A percentile compares a stretch with the other conserved stretches of the same genome.
Conservation (phyloP, 768 basidiomycete species). For the Floccularia luteovirens region DNA sequence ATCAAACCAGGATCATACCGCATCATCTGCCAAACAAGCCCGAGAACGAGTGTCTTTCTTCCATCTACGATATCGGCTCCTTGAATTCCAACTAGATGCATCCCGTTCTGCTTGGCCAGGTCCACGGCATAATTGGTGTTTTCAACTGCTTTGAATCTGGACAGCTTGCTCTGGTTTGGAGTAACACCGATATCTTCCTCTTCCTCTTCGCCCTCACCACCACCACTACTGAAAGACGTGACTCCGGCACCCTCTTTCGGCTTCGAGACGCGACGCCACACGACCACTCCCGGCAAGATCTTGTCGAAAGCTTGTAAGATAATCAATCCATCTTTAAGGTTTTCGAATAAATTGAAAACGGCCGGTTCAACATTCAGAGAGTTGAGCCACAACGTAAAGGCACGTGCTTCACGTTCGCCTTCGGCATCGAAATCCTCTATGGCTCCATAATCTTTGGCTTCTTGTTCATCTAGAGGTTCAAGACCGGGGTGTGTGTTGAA, state of each 20-base stretch:
- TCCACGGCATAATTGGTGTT: constrained; percentile 97
- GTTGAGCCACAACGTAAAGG: constrained; percentile 98
- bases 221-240: constrained; percentile 24
- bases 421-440: constrained; percentile 99
- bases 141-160: constrained; percentile 96
- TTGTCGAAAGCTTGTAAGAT: constrained; percentile 98
- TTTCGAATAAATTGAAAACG: constrained; percentile 95
- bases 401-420: constrained; percentile 95
- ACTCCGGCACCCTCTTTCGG: constrained; percentile 61
- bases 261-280: constrained; percentile 95
- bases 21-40: constrained; percentile 98
- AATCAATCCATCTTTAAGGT: constrained; percentile 85
- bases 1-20: constrained; percentile 42
- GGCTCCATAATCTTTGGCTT: constrained; percentile 82
- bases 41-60: constrained; percentile 86
- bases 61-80: constrained; percentile 97
- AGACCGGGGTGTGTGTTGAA: constrained; percentile 98
- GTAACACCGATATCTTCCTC: constrained; percentile 78
- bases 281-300: constrained; percentile 83
- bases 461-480: constrained; percentile 89
- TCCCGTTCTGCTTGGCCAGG: constrained; percentile 83
- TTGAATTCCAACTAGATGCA: constrained; percentile 97
- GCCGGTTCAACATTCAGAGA: constrained; percentile 94
- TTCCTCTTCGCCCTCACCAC: constrained; percentile 44
- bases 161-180: constrained; percentile 77